A percentile compares a stretch with the other conserved stretches of the same genome.
phyloP scores from a whole-genome alignment of 371 early-diverging fungal species.

The Haplosporangium sp. region DNA sequence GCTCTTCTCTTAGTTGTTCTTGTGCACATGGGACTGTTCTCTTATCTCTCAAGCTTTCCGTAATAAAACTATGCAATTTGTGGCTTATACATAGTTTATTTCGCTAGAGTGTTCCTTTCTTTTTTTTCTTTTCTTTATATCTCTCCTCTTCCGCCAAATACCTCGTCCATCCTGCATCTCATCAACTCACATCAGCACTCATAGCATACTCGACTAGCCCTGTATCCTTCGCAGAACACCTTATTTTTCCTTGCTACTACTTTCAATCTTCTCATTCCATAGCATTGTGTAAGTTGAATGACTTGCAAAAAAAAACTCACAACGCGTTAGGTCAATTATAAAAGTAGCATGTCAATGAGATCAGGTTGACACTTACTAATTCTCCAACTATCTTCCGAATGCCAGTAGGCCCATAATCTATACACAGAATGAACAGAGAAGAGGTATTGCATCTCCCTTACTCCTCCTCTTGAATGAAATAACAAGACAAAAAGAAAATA shows the following conservation, averaged over 20 bases:
- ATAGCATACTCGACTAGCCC: neutral
- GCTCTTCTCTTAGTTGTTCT: no score
- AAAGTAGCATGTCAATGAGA: neutral
- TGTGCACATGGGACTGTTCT: neutral
- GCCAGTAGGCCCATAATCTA: neutral
- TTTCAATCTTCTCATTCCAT: neutral
- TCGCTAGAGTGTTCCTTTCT: neutral
- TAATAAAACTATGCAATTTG: neutral
- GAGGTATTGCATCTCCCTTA: slow-evolving; percentile 18
- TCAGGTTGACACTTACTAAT: neutral
- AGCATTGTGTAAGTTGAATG: slow-evolving; percentile 6
- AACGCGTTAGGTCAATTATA: neutral
- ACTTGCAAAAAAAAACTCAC: neutral
- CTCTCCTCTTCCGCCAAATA: neutral
- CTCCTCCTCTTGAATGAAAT: neutral
- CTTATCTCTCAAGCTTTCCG: neutral
- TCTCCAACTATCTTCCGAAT: neutral
- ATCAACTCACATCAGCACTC: neutral
- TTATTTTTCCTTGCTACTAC: neutral
- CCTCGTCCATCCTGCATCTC: neutral
- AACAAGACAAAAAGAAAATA: neutral
- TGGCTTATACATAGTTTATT: slow-evolving; percentile 3
- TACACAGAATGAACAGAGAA: slow-evolving; percentile 28
- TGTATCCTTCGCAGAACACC: neutral
- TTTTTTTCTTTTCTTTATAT: neutral